Conservation (phyloP, 106 monocot genomes). For the Triglochin maritima region DNA sequence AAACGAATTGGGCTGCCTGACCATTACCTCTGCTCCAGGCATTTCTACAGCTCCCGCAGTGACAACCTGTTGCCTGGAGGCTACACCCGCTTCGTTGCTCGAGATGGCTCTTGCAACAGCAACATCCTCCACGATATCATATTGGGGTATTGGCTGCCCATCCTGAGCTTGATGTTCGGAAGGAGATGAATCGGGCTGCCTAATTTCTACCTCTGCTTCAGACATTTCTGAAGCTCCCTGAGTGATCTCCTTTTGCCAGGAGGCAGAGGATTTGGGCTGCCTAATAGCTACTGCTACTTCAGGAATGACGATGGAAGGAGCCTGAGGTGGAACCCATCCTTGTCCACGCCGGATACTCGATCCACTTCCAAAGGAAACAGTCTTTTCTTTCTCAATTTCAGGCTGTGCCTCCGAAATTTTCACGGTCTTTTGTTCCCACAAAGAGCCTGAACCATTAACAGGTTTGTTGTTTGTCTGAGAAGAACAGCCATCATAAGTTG, state of each 20-base stretch:
- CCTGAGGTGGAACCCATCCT: constrained; percentile 84
- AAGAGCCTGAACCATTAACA: constrained; percentile 32
- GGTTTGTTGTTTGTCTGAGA: constrained; percentile 12
- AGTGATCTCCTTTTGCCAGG: too few species aligned
- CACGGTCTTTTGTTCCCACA: constrained; percentile 35
- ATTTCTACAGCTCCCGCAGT: too few species aligned
- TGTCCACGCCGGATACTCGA: constrained; percentile 14
- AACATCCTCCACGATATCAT: not conserved
- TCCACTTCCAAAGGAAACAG: constrained; percentile 10
- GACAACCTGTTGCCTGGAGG: not conserved
- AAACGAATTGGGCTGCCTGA: not conserved
- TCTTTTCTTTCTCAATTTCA: constrained; percentile 28
- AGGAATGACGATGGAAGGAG: constrained; percentile 68
- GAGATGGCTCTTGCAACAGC: not conserved
- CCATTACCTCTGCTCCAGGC: not conserved
- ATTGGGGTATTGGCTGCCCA: constrained; percentile 6
- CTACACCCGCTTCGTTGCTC: not conserved
- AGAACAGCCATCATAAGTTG: constrained; percentile 9
- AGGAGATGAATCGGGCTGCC: not conserved
- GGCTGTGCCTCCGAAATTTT: constrained; percentile 57
- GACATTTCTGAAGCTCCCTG: too few species aligned
- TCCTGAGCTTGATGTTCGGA: constrained; percentile 17
- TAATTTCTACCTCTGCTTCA: not conserved
- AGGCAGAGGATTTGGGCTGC: constrained; percentile 39
- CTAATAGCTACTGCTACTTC: constrained; percentile 76